Conservation (phyloP, 441 rosid species). For the Euphorbia celastroides region DNA sequence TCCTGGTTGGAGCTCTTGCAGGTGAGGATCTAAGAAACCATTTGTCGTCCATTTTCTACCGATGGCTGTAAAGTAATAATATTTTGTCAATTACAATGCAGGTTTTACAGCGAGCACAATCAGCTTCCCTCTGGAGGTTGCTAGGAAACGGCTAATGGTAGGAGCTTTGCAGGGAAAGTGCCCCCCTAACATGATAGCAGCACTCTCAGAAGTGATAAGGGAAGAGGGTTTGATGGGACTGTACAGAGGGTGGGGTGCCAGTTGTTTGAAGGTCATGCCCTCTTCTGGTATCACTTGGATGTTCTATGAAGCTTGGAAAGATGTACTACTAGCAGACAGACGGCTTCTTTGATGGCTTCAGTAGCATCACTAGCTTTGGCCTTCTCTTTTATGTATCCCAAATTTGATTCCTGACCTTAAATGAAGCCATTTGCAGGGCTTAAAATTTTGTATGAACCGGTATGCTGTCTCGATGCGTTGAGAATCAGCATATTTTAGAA, state of each 20-base stretch:
- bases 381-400: no score
- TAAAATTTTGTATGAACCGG: background rate
- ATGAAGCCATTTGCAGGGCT: no score
- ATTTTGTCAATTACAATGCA: no score
- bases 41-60: no score
- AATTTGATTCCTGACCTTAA: no score
- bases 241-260: slow-evolving; percentile 99
- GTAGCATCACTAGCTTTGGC: no score
- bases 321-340: slow-evolving; percentile 48
- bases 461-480: background rate
- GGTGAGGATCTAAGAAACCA: slow-evolving; percentile 34
- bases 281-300: slow-evolving; percentile 96
- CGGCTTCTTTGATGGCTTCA: slow-evolving; percentile 33
- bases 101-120: slow-evolving; percentile 97
- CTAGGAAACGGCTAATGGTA: slow-evolving; percentile 93
- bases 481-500: background rate
- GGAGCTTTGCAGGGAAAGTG: slow-evolving; percentile 87
- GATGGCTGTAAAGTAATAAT: no score
- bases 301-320: slow-evolving; percentile 99
- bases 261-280: slow-evolving; percentile 97
- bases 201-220: slow-evolving; percentile 76
- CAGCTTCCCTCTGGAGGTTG: slow-evolving; percentile 96
- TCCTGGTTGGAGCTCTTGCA: slow-evolving; percentile 75
- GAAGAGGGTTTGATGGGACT: slow-evolving; percentile 78
- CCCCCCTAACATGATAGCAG: slow-evolving; percentile 88